Base-by-base conservation (phyloP, 2,329 filamentous ascomycete species). In the Nothophaeocryptopus gaeumannii region DNA sequence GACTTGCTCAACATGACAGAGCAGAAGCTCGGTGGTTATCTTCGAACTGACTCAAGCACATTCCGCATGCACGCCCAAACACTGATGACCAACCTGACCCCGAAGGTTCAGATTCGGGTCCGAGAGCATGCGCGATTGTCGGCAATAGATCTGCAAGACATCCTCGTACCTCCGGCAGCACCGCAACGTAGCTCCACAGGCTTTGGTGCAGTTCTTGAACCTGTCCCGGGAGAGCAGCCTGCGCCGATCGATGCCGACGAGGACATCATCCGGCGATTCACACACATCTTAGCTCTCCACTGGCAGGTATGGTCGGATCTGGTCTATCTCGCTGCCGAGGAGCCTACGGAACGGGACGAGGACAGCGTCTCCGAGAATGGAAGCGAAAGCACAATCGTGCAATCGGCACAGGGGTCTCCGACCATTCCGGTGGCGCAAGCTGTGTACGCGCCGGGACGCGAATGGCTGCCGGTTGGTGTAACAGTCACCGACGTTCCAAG, bases 271-370 rank as follows among this genome's bases (percentile, higher is more conserved):
- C 85, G 84, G 38, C 83, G 88, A 39, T 77, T 96, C 43, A 85
- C 89, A 5, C 92, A 96, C 64, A 82, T 96, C 38, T 83, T 88
- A 11, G 78, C 93, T 5, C 73, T 97, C 16, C 90, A 96, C 70
- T 96, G 91, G 90, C 81, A 88, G 41, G 86, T 96, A 2, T 97
- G 91, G 89, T 80, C 81, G 1, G 81, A 82, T 2, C 74, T 95
- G 45, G 82, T 86, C 10, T 96, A 96, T 65, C 56, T 64, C 8
- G 55, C 58, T 5, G 48, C 42, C 10, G 45, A 53, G 13, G 45
- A 53, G 12, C 50, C 50, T n/a, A 41, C 56, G 20, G 51, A 59
- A 11, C 38, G 43, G 13, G 50, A 53, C 26, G 58, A 62, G 13
- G 59, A 59, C 20, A 51, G 45, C 38, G 49, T 42, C 12, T 60